These are phyloP conservation scores for Urtica urens DNA, from an alignment of 306 rosid genomes.

Conservation along the genomic window DNA sequence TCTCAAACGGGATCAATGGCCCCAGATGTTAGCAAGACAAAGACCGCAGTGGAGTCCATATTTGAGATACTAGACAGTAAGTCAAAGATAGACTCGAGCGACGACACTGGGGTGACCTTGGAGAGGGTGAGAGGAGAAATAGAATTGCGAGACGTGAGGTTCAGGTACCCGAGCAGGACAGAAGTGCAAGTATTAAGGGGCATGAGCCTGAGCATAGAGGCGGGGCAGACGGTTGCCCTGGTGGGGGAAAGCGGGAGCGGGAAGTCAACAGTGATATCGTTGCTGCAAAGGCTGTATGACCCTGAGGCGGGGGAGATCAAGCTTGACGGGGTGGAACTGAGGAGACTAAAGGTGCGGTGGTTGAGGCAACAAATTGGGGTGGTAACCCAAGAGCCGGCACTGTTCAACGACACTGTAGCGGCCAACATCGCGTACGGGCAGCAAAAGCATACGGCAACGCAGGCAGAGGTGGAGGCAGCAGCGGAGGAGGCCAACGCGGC, in stretches of 20 bases:
- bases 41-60: constrained; percentile 46
- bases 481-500: constrained; percentile 66
- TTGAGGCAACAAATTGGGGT: constrained; percentile 67
- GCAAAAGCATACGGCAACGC: constrained; percentile 40
- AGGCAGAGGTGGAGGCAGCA: constrained; percentile 55
- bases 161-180: constrained; percentile 64
- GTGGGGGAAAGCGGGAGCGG: constrained; percentile 91
- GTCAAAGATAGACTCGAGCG: constrained; percentile 46
- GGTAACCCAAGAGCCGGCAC: constrained; percentile 69
- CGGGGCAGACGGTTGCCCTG: constrained; percentile 75
- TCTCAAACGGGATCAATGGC: constrained; percentile 42
- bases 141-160: constrained; percentile 41
- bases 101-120: constrained; percentile 32
- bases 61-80: constrained; percentile 56
- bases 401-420: constrained; percentile 66
- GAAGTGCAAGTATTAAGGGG: constrained; percentile 42
- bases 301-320: constrained; percentile 55
- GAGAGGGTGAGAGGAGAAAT: constrained; percentile 53
- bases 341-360: constrained; percentile 55
- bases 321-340: constrained; percentile 50
- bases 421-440: constrained; percentile 64
- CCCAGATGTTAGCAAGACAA: constrained; percentile 47
- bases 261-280: constrained; percentile 62
- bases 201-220: constrained; percentile 46
- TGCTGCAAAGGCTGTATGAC: constrained; percentile 64